Conservation (phyloP, 768 basidiomycete species). For the Neoboletus subvelutipes region DNA sequence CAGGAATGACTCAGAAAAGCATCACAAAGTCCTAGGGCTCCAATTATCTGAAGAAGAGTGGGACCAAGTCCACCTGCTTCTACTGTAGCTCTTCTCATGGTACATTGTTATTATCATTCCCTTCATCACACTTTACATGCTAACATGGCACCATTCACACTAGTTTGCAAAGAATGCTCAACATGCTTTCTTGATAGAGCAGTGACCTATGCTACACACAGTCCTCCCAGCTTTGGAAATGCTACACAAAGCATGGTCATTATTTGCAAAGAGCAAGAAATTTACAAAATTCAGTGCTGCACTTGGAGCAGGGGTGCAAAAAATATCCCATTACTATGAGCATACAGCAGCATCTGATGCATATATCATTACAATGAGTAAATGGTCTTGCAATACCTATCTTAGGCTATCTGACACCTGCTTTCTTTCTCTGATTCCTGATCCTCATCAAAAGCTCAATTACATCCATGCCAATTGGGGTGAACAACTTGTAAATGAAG, state of each 20-base stretch:
- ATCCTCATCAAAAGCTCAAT: slow-evolving; percentile 5
- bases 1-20: neutral
- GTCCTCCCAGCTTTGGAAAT: neutral
- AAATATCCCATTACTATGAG: slow-evolving; percentile 4
- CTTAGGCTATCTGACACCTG: neutral
- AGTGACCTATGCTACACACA: neutral
- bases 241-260: slow-evolving; percentile 10
- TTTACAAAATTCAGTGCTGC: neutral
- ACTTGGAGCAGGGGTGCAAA: slow-evolving; percentile 1
- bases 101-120: neutral
- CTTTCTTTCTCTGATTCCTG: neutral
- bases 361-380: slow-evolving; percentile 10
- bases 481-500: neutral
- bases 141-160: neutral
- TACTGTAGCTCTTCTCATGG: neutral
- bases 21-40: neutral
- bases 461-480: no score
- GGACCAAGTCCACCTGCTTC: neutral
- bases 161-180: slow-evolving; percentile 10
- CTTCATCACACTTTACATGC: neutral
- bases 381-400: slow-evolving; percentile 1
- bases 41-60: slow-evolving; percentile 2
- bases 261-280: neutral
- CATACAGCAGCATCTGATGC: neutral
- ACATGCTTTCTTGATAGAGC: slow-evolving; percentile 6